Base-by-base conservation (phyloP, 192 early-diverging fungal genomes). In the Backusella macrospora region DNA sequence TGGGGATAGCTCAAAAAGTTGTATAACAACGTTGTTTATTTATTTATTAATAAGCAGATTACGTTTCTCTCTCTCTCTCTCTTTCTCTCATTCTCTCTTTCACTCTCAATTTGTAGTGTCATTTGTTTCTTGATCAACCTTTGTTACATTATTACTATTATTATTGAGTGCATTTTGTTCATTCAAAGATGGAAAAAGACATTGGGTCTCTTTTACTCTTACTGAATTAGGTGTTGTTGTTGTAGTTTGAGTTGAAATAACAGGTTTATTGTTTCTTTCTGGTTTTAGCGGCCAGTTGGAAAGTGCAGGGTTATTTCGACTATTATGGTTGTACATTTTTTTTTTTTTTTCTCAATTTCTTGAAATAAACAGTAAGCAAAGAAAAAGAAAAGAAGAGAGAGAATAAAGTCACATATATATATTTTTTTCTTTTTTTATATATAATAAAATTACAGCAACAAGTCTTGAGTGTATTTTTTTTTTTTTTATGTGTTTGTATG, bases 391-490 rank as follows among this genome's bases (percentile, higher is more conserved):
- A 7, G 7, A 7, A 42, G 40, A 42, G 40, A 42, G 40, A 42
- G 40, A 42, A 55, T 16, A 45, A 49, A 55, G 49, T 55, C 49
- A 55, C 49, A 21, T 55, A 21, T 45, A 45, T 45, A n/a, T n/a
- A n/a, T 55, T 55, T 43, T 42, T 66, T 37, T 66, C 40, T 66
- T 38, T 65, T 37, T 65, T 26, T 68, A 26, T 43, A 68, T 42
- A 14, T 67, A 39, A 23, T 44, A 21, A 44, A 68, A 68, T 66
- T 66, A 37, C 16, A 68, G 26, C 23, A 64, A 64, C 6, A 6
- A 64, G 13, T 37, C 26, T 21, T 64, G 13, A 34, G 5, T 37
- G 29, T 34, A 34, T 34, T 34, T 34, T 34, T 34, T 34, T 34
- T 34, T 34, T 34, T 34, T 34, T 0, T 34, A 2, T 34, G 29